Evolutionary conservation across 2,329 filamentous ascomycete species (phyloP), one percentile per base, ranked within the genome.

Genomic region (Allantophomopsis cytisporea): DNA sequence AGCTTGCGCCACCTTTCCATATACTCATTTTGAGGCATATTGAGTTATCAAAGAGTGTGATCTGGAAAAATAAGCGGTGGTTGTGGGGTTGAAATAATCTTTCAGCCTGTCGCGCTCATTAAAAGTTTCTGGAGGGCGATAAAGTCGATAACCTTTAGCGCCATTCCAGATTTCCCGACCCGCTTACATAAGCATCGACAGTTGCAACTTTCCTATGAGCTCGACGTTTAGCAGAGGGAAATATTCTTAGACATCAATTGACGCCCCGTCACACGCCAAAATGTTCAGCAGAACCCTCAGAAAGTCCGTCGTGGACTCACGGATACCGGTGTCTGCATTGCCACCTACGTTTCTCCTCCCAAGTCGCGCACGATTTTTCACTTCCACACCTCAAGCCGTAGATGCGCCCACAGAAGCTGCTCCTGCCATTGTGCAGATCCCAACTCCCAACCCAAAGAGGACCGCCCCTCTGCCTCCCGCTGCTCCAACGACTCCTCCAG

Each of bases 1-100:
- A 69, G 70, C 61, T 84, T 84, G 52, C 72, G 68, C 69, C 77
- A 87, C 62, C 83, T 73, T 62, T 91, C 85, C 65, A 83, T 83
- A 59, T 83, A 82, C 64, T 83, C 82, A 63, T 87, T 87, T 69
- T 89, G 81, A 71, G 82, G 82, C 80, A 28, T 28, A 8, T 28
- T 28, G 23, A 12, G 23, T 8, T 28, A 8, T 28, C 23, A 28
- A 28, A 28, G 23, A 28, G 11, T 28, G 23, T 28, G 23, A 8
- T 28, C 11, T 8, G 23, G 7, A 8, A 28, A 12, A 10, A 10
- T 12, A 12, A 6, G 3, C 5, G 23, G 23, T 28, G 23, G 7
- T 28, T 28, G 23, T 28, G 23, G 23, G 23, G 23, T 20, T 28
- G 23, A 28, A 28, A 12, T 28, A 10, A 10, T 28, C 23, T 8